These are phyloP conservation scores for Didymella arachidicola DNA, from an alignment of 2,329 filamentous ascomycete species.

Conservation along the genomic window DNA sequence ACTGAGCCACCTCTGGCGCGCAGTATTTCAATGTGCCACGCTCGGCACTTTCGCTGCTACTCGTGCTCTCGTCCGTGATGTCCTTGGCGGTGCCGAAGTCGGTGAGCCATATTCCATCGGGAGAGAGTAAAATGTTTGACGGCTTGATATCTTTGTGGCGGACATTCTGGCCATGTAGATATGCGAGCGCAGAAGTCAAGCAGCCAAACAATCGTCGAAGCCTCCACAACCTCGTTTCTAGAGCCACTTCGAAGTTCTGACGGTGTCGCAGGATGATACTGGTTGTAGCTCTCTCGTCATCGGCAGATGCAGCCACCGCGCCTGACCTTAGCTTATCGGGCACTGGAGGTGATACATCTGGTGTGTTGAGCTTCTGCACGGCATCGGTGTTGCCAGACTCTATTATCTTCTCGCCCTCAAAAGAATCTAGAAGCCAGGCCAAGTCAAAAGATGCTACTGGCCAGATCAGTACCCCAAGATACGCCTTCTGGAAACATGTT, in stretches of 20 bases:
- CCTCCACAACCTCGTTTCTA: too few species aligned
- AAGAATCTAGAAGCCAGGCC: too few species aligned
- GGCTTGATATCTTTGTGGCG: not conserved
- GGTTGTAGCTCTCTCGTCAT: too few species aligned
- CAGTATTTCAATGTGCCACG: not conserved
- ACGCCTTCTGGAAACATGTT: not conserved
- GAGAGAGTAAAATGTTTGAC: not conserved
- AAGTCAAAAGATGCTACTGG: not conserved
- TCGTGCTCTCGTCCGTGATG: not conserved
- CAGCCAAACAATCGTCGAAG: not conserved
- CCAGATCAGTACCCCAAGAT: not conserved
- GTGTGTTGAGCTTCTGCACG: too few species aligned
- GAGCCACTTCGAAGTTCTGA: too few species aligned
- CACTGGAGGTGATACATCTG: too few species aligned
- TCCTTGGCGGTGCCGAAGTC: not conserved
- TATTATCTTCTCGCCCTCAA: too few species aligned
- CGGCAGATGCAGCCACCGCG: too few species aligned
- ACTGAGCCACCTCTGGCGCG: not conserved
- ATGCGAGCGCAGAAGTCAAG: not conserved
- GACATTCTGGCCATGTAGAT: not conserved
- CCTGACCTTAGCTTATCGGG: too few species aligned
- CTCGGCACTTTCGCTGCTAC: not conserved
- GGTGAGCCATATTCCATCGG: not conserved
- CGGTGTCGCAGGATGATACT: too few species aligned
- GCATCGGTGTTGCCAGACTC: too few species aligned